These are phyloP conservation scores for Cicer yamashitae DNA, from an alignment of 306 rosid genomes.

Conservation along the genomic window DNA sequence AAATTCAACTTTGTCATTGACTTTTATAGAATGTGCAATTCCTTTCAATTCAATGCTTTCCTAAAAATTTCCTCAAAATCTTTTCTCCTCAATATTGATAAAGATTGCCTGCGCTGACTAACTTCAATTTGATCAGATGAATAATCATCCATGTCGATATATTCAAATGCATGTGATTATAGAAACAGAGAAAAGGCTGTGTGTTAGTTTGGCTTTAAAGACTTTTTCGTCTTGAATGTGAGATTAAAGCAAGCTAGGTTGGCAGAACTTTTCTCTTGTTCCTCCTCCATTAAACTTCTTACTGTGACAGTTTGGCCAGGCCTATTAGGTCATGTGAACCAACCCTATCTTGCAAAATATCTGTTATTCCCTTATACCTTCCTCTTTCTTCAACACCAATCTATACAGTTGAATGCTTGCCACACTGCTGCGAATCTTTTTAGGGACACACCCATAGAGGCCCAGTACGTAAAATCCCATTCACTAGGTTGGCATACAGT, in stretches of 20 bases:
- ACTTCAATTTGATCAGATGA: neutral
- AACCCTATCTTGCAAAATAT: neutral
- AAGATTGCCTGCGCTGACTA: neutral
- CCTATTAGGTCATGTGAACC: neutral
- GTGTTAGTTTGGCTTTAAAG: neutral
- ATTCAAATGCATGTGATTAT: neutral
- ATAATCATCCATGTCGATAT: neutral
- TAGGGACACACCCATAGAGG: neutral
- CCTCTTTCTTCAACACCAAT: slow-evolving; percentile 2
- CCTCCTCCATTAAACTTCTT: neutral
- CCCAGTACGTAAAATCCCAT: neutral
- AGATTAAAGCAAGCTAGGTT: neutral
- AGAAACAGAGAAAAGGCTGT: neutral
- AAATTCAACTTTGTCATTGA: slow-evolving; percentile 4
- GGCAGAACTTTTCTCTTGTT: neutral
- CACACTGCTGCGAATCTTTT: neutral
- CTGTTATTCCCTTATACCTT: neutral
- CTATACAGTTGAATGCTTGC: neutral
- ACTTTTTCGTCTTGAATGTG: neutral
- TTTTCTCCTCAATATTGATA: neutral
- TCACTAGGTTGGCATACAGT: neutral
- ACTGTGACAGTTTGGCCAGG: slow-evolving; percentile 14
- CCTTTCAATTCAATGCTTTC: slow-evolving; percentile 1
- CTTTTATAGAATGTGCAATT: neutral
- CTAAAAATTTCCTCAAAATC: neutral